Base-by-base conservation (phyloP, 805 yeast species). In the Candida ortonii region DNA sequence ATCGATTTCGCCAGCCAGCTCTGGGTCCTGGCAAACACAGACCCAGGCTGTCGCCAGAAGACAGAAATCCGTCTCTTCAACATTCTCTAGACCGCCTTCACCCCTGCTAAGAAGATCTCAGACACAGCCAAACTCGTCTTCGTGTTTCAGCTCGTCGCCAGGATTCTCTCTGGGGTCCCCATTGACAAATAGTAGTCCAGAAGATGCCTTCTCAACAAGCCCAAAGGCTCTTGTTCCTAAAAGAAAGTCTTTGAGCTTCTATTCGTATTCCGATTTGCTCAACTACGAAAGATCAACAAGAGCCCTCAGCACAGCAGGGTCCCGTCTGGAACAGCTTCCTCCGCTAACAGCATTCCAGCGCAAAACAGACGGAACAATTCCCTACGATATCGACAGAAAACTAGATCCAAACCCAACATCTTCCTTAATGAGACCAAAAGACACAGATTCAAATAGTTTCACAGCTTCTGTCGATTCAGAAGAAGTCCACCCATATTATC, bases 221-320 rank as follows among this genome's bases (percentile, higher is more conserved):
- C n/a, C n/a, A n/a, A n/a, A n/a, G n/a, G n/a, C n/a, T n/a, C n/a
- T n/a, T n/a, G n/a, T n/a, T n/a, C n/a, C n/a, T n/a, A n/a, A 35
- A 12, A 44, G 59, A n/a, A 52, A 52, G 28, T 49, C 59, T 4
- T 49, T 61, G 19, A 49, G 57, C 13, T 61, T 59, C 39, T 59
- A 53, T 41, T 57, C 65, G 2, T 61, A 48, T 25, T 49, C 57
- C 3, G 64, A 60, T 26, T 36, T 59, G 17, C 48, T 59, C 19
- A 52, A 51, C 30, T 53, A 41, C 31, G 64, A 59, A 31, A 33
- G 53, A 17, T 21, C 16, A 29, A 33, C n/a, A 41, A 41, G 21
- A 13, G n/a, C 8, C 37, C 35, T 25, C 42, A 42, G 7, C 36
- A 36, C 17, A 40, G 35, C 32, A 31, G 38, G 7, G 46, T 26